Conservation (phyloP, 768 basidiomycete species). For the Kwoniella sp. region DNA sequence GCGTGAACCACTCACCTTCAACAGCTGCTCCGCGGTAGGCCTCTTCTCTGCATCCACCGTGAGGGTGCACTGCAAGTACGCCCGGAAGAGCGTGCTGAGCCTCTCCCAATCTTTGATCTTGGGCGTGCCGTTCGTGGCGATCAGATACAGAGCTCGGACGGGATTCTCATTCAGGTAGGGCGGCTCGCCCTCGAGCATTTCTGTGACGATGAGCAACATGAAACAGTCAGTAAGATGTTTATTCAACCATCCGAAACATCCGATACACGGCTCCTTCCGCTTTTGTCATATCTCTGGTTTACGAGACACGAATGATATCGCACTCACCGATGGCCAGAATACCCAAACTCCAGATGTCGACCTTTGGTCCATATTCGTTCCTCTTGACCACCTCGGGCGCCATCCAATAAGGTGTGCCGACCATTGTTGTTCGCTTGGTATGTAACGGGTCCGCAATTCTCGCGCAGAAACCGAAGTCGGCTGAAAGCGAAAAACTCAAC, state of each 20-base stretch:
- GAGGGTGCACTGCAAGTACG: slow-evolving; percentile 82
- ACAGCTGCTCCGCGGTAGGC: slow-evolving; percentile 77
- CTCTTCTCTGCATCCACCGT: slow-evolving; percentile 95
- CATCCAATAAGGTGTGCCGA: slow-evolving; percentile 98
- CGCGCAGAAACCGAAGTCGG: slow-evolving; percentile 58
- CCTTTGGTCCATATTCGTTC: slow-evolving; percentile 94
- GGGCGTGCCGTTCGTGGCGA: slow-evolving; percentile 97
- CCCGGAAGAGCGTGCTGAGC: slow-evolving; percentile 75
- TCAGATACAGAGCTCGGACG: slow-evolving; percentile 87
- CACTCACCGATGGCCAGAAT: slow-evolving; percentile 85
- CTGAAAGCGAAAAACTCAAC: slow-evolving; percentile 5
- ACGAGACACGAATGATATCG: too few relatives aligned
- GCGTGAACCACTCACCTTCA: slow-evolving; percentile 65
- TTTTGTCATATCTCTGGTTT: too few relatives aligned
- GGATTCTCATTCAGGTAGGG: slow-evolving; percentile 96
- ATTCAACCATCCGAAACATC: background rate
- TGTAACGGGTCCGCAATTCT: slow-evolving; percentile 56
- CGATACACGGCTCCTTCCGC: background rate
- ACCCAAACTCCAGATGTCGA: slow-evolving; percentile 94
- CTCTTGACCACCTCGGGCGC: slow-evolving; percentile 98
- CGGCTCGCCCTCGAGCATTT: slow-evolving; percentile 98
- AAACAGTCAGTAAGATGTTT: background rate
- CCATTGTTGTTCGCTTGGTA: slow-evolving; percentile 92
- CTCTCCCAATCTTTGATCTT: slow-evolving; percentile 88
- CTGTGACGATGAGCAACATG: slow-evolving; percentile 23